Evolutionary conservation across 2,329 filamentous ascomycete species (phyloP), one percentile per base, ranked within the genome.

Genomic region (Hymenoscyphus fraxineus): DNA sequence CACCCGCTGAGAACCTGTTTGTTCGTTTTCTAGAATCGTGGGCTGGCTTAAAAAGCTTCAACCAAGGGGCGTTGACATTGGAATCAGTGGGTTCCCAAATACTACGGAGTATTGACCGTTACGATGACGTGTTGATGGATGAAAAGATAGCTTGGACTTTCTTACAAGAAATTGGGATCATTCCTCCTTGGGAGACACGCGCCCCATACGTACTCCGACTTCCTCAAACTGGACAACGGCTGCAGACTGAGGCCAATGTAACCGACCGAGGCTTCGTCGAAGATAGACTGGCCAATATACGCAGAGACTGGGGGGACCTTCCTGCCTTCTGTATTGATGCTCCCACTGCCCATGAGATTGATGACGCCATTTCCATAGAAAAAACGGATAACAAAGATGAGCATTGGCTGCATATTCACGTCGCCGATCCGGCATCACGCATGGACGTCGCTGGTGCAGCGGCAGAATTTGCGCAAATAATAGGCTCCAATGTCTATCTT

Each of bases 321-420:
- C 83, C 82, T 0, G 83, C 90, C 1, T 93, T 88, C 73, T 92
- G 89, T 69, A 90, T 96, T 65, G 91, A 96, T 72, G 82, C 84
- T 35, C 80, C 81, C 22, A 78, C 77, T 41, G 89, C 92, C 0
- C 79, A 83, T 35, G 87, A 94, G 70, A 89, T 95, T 64, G 91
- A 96, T 69, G 91, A 96, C 73, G 91, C 88, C 1, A 77, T 96
- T 9, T 94, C 91, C 0, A 73, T 95, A 7, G 88, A 92, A 72
- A 75, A 77, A 57, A 83, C 88, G 0, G 76, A 80, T 76, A 19
- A 68, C 68, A 66, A 80, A 22, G 74, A 80, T 60, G 81, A 89
- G 68, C 86, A 85, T 71, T 95, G 91, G 91, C 79, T 94, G 38
- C 90, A 93, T 72, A 77, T 92, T 39, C 91, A 95, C 74, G 83